Evolutionary conservation across 306 rosid species (phyloP), one percentile per base, ranked within the genome.

Genomic region (Calophaca sinica): DNA sequence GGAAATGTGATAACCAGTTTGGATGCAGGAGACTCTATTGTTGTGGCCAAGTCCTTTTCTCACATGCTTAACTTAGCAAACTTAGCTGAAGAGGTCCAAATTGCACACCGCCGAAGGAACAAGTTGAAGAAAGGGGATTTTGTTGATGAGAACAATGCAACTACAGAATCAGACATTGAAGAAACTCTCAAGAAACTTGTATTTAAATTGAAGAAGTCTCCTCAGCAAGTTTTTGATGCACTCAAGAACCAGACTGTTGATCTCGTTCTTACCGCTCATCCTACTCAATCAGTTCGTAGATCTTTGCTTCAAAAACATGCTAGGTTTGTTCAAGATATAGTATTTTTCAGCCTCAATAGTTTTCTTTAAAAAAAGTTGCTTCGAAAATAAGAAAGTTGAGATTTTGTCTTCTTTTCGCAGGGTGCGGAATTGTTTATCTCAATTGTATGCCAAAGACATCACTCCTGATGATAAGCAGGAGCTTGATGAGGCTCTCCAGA

Each of bases 401-500:
- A 28, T 35, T 66, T 71, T 32, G 10, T 15, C 10, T 53, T 50
- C 6, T 63, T 41, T 53, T 46, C 13, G 2, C 91, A 96, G 99
- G 88, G 84, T 96, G 39, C 68, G 99, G 71, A 84, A 96, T 78
- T 86, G 92, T 74, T 88, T 96, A 68, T 80, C 97, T 14, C 92
- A 92, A 60, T 77, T 96, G 83, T 83, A 92, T 48, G 96, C 96
- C 51, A 92, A 89, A 84, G 99, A 92, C 74, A 90, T 92, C 35
- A 96, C 99, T 80, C 99, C 99, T 52, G 99, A 96, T 84, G 99
- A 92, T 81, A 96, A 92, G 89, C 96, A 92, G 78, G 99, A 96
- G 83, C 96, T 96, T 55, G 98, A 96, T 74, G 98, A 96, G 88
- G 88, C 97, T 10, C 92, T 96, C 44, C 99, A 89, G 77, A 87